phyloP scores from a whole-genome alignment of 2,329 filamentous ascomycete species.

The Xylariaceae sp. region DNA sequence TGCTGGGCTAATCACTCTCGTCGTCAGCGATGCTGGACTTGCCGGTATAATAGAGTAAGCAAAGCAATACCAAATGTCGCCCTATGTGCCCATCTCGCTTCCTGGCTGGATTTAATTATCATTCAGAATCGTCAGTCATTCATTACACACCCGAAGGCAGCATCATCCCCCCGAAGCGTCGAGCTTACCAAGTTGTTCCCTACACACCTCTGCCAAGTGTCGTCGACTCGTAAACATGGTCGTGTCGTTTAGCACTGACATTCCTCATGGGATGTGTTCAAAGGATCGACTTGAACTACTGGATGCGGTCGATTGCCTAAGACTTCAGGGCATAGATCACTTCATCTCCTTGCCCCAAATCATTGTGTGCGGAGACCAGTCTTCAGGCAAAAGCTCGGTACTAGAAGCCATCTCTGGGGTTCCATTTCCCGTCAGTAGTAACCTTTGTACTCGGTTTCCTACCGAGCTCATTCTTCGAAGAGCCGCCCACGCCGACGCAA shows the following conservation, averaged over 20 bases:
- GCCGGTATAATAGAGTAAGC: too few species aligned
- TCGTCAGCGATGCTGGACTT: too few species aligned
- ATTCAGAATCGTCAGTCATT: too few species aligned
- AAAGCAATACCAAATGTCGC: too few species aligned
- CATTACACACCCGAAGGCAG: too few species aligned
- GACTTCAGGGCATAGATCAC: slow-evolving; percentile 34
- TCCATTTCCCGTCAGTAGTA: slow-evolving; percentile 53
- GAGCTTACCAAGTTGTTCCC: too few species aligned
- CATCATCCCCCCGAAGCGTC: too few species aligned
- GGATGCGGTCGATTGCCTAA: slow-evolving; percentile 37
- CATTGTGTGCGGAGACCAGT: slow-evolving; percentile 58
- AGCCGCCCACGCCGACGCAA: slow-evolving; percentile 31
- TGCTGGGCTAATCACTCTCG: too few species aligned
- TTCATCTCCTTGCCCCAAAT: slow-evolving; percentile 42
- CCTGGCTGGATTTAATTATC: too few species aligned
- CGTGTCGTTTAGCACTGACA: slow-evolving; percentile 22
- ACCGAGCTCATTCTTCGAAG: slow-evolving; percentile 56
- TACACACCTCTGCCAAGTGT: too few species aligned
- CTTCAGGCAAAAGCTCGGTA: slow-evolving; percentile 59
- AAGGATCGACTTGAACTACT: slow-evolving; percentile 36
- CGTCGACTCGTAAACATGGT: slow-evolving; percentile 17
- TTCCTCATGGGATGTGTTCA: slow-evolving; percentile 25
- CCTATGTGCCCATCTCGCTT: too few species aligned
- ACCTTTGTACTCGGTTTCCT: slow-evolving; percentile 57
- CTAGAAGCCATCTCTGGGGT: slow-evolving; percentile 60